Evolutionary conservation across 2,329 filamentous ascomycete species (phyloP).

Genomic region (Amauroascus verrucosus): DNA sequence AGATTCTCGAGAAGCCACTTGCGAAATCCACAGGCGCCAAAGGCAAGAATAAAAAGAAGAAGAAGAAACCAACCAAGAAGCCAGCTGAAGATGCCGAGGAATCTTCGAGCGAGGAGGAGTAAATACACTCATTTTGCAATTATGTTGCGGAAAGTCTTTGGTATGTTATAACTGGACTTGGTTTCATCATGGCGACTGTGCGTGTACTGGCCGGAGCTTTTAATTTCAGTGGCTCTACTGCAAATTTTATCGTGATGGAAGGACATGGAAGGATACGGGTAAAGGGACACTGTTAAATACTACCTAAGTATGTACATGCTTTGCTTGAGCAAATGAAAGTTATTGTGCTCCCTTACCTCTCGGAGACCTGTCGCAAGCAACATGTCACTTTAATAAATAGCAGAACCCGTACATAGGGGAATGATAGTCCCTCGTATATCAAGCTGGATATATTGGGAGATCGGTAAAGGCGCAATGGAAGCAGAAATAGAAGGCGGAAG

Average conservation of each 20-base stretch:
- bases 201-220: not conserved
- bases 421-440: too few relatives aligned
- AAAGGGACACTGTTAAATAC: constrained; percentile 3
- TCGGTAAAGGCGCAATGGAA: too few relatives aligned
- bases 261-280: not conserved
- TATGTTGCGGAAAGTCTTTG: not conserved
- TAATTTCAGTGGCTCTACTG: not conserved
- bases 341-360: not conserved
- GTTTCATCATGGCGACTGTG: not conserved
- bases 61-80: constrained; percentile 56
- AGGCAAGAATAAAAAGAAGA: constrained; percentile 87
- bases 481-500: too few relatives aligned
- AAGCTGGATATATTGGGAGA: too few relatives aligned
- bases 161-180: not conserved
- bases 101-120: constrained; percentile 31
- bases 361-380: not conserved
- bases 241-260: not conserved
- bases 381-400: not conserved
- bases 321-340: constrained; percentile 5
- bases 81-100: constrained; percentile 32
- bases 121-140: constrained; percentile 19
- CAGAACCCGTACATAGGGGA: not conserved
- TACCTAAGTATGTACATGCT: not conserved
- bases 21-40: constrained; percentile 52
- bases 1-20: constrained; percentile 83